Conservation (phyloP, 2,329 filamentous ascomycete species). For the Epichloe uncinata region DNA sequence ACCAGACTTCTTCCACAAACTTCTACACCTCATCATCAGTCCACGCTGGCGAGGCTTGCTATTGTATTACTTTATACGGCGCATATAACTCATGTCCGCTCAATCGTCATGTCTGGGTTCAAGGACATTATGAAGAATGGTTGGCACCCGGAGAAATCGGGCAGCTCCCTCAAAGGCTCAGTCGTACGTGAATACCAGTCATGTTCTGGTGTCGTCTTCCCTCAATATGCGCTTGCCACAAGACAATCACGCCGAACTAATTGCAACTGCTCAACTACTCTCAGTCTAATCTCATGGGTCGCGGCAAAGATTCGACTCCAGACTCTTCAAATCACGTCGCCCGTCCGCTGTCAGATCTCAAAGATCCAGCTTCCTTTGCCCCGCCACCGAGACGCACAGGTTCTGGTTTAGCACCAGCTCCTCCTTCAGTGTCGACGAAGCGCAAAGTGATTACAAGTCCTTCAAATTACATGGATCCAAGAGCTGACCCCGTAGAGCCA, state of each 20-base stretch:
- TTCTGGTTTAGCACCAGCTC: conserved; percentile 21
- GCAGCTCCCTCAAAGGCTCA: conserved; percentile 20
- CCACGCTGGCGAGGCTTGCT: neutral
- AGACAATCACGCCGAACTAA: neutral
- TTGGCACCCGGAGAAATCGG: conserved; percentile 36
- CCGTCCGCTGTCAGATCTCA: conserved; percentile 54
- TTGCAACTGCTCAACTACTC: neutral
- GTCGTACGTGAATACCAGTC: conserved; percentile 25
- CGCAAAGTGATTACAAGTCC: conserved; percentile 18
- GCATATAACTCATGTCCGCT: neutral
- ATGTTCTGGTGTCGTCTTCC: conserved; percentile 3
- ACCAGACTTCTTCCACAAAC: neutral
- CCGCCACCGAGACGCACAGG: conserved; percentile 57
- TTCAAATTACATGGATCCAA: conserved; percentile 21
- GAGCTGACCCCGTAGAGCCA: conserved; percentile 9
- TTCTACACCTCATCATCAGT: neutral
- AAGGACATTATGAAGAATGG: conserved; percentile 37
- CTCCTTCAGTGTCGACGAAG: conserved; percentile 9
- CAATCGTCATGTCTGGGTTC: conserved; percentile 28
- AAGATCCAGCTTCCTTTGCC: conserved; percentile 65
- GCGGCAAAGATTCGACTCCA: conserved; percentile 19
- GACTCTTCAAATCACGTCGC: conserved; percentile 24
- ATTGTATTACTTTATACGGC: neutral
- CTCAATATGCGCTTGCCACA: neutral
- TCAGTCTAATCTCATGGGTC: conserved; percentile 33